Percentiles rank a stretch among this genome's conserved stretches.
These are phyloP conservation scores for Wickerhamiella slavikovae DNA, from an alignment of 805 yeast genomes.

Conservation along the genomic window DNA sequence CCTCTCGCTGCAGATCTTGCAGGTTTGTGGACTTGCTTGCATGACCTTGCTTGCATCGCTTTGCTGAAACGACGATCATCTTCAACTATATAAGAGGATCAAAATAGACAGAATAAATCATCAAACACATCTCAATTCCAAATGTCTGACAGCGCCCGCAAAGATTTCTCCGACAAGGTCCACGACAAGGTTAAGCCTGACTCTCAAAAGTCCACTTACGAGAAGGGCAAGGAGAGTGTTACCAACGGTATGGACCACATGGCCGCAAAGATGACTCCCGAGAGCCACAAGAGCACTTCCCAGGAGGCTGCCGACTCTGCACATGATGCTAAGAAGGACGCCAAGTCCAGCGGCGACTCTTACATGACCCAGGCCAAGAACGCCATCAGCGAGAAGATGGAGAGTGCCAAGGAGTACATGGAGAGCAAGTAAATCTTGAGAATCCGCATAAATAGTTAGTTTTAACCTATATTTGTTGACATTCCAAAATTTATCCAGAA, in stretches of 20 bases:
- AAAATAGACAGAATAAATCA: background rate
- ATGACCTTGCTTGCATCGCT: too few species aligned
- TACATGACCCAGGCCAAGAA: background rate
- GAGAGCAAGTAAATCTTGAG: too few species aligned
- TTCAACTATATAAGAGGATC: constrained; percentile 1
- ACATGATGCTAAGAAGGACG: too few species aligned
- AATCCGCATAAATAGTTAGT: too few species aligned
- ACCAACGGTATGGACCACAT: constrained; percentile 45
- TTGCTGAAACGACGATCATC: too few species aligned
- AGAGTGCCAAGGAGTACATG: too few species aligned
- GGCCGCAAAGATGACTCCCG: constrained; percentile 40
- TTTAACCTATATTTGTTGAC: too few species aligned
- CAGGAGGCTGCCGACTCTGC: constrained; percentile 27
- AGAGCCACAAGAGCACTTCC: constrained; percentile 22
- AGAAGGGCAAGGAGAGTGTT: constrained; percentile 49
- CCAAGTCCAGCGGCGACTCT: background rate
- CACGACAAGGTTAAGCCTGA: constrained; percentile 52
- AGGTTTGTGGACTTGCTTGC: too few species aligned
- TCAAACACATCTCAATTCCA: constrained; percentile 2
- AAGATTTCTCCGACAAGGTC: constrained; percentile 48
- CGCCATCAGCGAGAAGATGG: background rate
- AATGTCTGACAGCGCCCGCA: constrained; percentile 36
- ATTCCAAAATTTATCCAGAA: too few species aligned
- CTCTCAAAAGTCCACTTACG: constrained; percentile 36
- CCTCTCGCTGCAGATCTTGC: too few species aligned